phyloP scores from a whole-genome alignment of 169 alveolate genomes.

The Plasmodium inui region DNA sequence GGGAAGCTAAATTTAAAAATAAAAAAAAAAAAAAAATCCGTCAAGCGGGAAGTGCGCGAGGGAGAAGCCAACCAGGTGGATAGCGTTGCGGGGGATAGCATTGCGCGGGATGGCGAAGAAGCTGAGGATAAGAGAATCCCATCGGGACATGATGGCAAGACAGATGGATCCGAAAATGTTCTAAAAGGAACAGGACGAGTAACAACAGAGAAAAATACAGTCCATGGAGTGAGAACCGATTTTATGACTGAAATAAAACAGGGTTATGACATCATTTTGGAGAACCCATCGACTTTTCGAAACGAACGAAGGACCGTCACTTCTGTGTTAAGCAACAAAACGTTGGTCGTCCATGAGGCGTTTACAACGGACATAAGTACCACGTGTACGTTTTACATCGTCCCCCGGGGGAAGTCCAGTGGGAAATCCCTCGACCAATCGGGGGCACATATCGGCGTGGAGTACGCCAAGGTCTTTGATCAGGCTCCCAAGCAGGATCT shows the following conservation, averaged over 20 bases:
- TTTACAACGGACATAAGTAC: slow-evolving; percentile 83
- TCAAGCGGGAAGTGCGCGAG: background rate
- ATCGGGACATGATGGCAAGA: background rate
- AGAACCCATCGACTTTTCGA: slow-evolving; percentile 79
- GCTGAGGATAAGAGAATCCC: background rate
- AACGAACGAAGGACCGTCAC: slow-evolving; percentile 78
- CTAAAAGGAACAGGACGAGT: slow-evolving; percentile 81
- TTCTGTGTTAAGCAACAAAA: slow-evolving; percentile 78
- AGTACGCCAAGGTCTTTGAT: slow-evolving; percentile 52
- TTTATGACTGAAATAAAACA: slow-evolving; percentile 79
- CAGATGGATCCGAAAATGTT: background rate
- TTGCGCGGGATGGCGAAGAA: background rate
- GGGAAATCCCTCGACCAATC: background rate
- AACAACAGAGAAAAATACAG: slow-evolving; percentile 82
- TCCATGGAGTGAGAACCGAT: slow-evolving; percentile 85
- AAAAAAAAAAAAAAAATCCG: slow-evolving; percentile 27
- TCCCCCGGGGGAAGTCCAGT: background rate
- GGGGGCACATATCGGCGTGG: background rate
- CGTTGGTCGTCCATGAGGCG: slow-evolving; percentile 78
- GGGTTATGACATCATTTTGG: slow-evolving; percentile 78
- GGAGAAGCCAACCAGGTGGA: background rate
- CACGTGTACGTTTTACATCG: slow-evolving; percentile 76
- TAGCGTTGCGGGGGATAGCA: background rate
- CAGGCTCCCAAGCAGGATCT: slow-evolving; percentile 33
- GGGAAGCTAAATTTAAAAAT: slow-evolving; percentile 62